Percentiles rank a stretch among this genome's conserved stretches.
Conservation (phyloP, 2,329 filamentous ascomycete genomes). For the Fusarium subglutinans region DNA sequence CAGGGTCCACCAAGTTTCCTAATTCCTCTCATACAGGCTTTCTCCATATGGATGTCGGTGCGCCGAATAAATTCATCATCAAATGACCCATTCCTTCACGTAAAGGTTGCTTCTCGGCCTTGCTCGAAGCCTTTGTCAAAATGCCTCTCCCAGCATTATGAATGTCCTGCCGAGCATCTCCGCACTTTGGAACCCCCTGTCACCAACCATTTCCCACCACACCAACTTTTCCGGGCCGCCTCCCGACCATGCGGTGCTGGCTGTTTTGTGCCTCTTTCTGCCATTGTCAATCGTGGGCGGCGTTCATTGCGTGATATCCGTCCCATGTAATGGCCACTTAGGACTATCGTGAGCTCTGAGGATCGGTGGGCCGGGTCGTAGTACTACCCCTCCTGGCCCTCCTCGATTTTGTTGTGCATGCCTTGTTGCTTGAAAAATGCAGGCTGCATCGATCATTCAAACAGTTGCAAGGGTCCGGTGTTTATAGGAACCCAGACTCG, state of each 20-base stretch:
- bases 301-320: conserved; percentile 1
- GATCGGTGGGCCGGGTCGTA: conserved; percentile 1
- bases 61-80: conserved; percentile 18
- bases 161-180: conserved; percentile 9
- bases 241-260: conserved; percentile 9
- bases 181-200: conserved; percentile 10
- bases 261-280: conserved; percentile 4
- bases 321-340: conserved; percentile 8
- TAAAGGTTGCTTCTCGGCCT: background rate
- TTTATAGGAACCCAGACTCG: conserved; percentile 69
- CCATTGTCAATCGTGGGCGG: conserved; percentile 4
- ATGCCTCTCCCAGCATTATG: conserved; percentile 7
- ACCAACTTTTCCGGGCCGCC: conserved; percentile 20
- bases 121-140: conserved; percentile 1
- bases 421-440: conserved; percentile 9
- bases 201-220: conserved; percentile 20
- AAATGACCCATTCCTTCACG: background rate
- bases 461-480: conserved; percentile 12
- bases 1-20: conserved; percentile 2
- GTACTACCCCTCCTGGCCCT: conserved; percentile 9
- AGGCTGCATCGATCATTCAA: conserved; percentile 15
- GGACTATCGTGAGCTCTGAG: conserved; percentile 5
- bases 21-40: background rate
- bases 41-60: conserved; percentile 4
- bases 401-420: conserved; percentile 6